Base-by-base conservation (phyloP, 1,284 basidiomycete genomes). In the Boletus semigastroideus region DNA sequence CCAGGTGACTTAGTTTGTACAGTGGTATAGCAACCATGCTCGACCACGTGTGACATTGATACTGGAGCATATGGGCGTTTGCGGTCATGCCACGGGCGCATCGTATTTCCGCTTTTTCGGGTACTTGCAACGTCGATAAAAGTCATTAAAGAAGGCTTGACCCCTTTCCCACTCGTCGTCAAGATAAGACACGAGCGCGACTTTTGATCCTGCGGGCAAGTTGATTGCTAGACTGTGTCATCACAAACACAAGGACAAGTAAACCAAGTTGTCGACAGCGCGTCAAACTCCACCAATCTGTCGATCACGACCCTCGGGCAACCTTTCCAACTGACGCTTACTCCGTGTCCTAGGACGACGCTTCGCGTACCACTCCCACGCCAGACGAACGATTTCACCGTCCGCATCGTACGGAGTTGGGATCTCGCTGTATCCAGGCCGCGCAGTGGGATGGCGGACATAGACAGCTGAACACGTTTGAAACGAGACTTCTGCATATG, bases 361-460 rank as follows among this genome's bases (percentile, higher is more conserved):
- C 65, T 83, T 77, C 52, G 83, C 80, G 65, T 94, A 96, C 91
- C 92, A 96, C 72, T 95, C 94, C 94, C 94, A 98, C 11, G 90
- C 80, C 54, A 83, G 78, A 51, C 89, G 85, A 61, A 96, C 83
- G 17, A 96, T 78, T 59, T 93, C 89, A 13, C 94, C 94, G 64
- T 95, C 93, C 0, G 94, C 94, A 60, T 94, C 90, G 71, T 89
- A 98, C 1, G 95, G 94, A 13, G 90, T 92, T 11, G 94, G 92
- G 44, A 98, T 90, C 72, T 98, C 94, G 27, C 89, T 93, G 73
- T 94, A 94, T 4, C 89, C 84, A 1, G 93, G 90, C 25, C 93
- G 85, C 1, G 96, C 94, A 0, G 94, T 98, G 2, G 97, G 97
- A 67, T 98, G 94, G 42, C 96, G 92, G 31, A 98, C 83, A 69